Base-by-base conservation (phyloP, 1,284 basidiomycete genomes). In the Mycosarcoma mackinlayi region DNA sequence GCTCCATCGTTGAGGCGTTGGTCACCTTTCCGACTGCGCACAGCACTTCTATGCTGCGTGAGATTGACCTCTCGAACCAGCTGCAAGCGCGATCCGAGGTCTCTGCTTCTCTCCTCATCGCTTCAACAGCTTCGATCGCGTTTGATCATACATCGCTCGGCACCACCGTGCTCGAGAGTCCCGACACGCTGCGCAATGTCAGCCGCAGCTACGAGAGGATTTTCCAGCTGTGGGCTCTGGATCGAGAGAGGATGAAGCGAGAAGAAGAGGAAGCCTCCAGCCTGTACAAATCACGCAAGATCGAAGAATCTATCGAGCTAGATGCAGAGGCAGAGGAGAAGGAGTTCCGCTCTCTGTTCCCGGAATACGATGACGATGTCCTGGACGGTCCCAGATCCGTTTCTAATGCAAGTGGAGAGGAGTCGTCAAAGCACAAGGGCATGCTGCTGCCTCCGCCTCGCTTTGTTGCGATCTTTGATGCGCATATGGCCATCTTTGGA, bases 331-430 rank as follows among this genome's bases (percentile, higher is more conserved):
- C 81, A 13, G 83, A 95, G 77, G 91, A 91, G 80, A 86, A 86
- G 62, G 94, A 97, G 77, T 92, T 96, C 80, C 84, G 88, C 23
- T 84, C 87, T 3, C 83, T 96, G 42, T 97, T 98, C 83, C 93
- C 94, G 2, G 88, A 89, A 19, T 97, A 90, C 77, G 90, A 90
- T 40, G 90, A 89, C 42, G 86, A 86, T 23, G 83, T 90, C 24
- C 78, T 82, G 37, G 77, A 77, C 10, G 45, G 47, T 14, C 41
- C 46, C 9, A 21, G 37, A 19, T n/a, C 51, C 11, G 35, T 19
- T 11, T 25, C 41, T 18, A 51, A 9, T 7, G 34, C 34, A 2
- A 47, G 51, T 11, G 40, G 52, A 6, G 31, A 60, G 11, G 57
- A 63, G 21, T 48, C 53, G 31, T 27, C 47, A 3, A 51, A 41